These are phyloP conservation scores for Miamiensis avidus DNA, from an alignment of 169 alveolate species.

Conservation along the genomic window DNA sequence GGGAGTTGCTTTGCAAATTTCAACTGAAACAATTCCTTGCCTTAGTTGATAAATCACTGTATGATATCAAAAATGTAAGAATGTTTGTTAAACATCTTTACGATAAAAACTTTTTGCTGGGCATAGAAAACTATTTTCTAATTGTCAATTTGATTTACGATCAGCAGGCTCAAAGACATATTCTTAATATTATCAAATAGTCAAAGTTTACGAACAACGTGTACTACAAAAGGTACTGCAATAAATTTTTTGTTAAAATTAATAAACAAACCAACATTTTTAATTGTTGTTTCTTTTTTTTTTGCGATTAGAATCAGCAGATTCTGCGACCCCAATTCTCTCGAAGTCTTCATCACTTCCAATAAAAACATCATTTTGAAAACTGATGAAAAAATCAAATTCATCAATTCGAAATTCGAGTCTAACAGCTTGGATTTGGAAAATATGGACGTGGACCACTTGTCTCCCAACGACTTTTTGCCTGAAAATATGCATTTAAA, in stretches of 20 bases:
- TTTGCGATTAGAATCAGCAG: too few species aligned
- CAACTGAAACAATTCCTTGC: background rate
- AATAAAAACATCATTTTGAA: background rate
- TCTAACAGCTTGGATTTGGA: background rate
- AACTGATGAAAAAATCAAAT: background rate
- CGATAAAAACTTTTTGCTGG: conserved; percentile 11
- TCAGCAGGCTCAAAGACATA: background rate
- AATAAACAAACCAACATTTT: too few species aligned
- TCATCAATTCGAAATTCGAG: background rate
- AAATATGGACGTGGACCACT: background rate
- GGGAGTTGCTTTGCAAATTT: conserved; percentile 14
- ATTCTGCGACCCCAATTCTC: background rate
- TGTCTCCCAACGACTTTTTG: background rate
- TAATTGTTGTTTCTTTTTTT: too few species aligned
- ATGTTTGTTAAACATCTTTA: conserved; percentile 1
- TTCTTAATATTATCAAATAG: background rate
- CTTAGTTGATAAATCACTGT: conserved; percentile 5
- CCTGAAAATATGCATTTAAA: background rate
- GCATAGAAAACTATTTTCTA: conserved; percentile 16
- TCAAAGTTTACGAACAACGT: background rate
- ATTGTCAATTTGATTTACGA: conserved; percentile 8
- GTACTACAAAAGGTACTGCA: conserved; percentile 2
- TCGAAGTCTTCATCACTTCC: background rate
- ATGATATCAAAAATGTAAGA: conserved; percentile 9
- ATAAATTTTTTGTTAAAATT: too few species aligned